Base-by-base conservation (phyloP, 306 rosid genomes). In the Quercus ilex region DNA sequence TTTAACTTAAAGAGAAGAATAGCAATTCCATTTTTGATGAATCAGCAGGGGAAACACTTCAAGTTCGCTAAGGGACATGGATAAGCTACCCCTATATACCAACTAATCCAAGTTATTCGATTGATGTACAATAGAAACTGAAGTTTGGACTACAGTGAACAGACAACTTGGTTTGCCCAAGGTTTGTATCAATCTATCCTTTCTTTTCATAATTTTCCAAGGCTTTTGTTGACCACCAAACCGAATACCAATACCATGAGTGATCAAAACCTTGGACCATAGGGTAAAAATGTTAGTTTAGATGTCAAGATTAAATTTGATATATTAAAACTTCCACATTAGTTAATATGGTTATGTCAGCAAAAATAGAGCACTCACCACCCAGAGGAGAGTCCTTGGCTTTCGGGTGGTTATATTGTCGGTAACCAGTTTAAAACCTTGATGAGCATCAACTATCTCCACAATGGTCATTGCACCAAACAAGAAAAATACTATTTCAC, bases 391-490 rank as follows among this genome's bases (percentile, higher is more conserved):
- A 19, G 84, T 88, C 82, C 92, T 86, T 7, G 97, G 96, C 73
- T 91, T 95, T 83, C 96, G 90, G 80, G 99, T 92, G 74, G 90
- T 95, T 62, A 95, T 95, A 69, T 86, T 92, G 88, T 92, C 97
- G 14, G 97, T 90, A 84, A 95, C 97, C 85, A 95, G 84, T 84
- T 95, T 95, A 85, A 95, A 95, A 79, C 98, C 98, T 85, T 91
- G 99, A 92, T 95, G 97, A 75, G 98, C 91, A 69, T 95, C 97
- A 73, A 95, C 78, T 55, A 92, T 89, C 83, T 95, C 98, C 68
- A 95, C 98, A 71, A 95, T 95, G 69, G 98, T 95, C 99, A 95
- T 95, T 69, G 99, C 99, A 69, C 97, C 98, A 70, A 95, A 92
- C 90, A 95, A 76, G 91, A 95, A 95, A 85, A 92, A 92, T 81